Conservation (phyloP, 345 rosid genomes). For the Excoecaria agallocha region DNA sequence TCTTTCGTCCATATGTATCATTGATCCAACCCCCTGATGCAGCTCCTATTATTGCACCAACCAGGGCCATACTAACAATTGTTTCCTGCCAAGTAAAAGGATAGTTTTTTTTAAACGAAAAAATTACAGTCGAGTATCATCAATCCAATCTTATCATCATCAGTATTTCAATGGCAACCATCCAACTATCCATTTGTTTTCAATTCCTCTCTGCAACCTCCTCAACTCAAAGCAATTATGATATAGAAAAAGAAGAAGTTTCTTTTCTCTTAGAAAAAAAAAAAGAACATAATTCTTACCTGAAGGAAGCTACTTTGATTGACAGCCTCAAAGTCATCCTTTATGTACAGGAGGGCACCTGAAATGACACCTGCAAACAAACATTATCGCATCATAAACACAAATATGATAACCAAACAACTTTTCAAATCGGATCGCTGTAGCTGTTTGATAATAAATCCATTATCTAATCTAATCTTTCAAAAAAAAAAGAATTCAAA, state of each 20-base stretch:
- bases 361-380: slow-evolving; percentile 78
- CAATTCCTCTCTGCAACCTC: background rate
- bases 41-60: slow-evolving; percentile 95
- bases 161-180: too few relatives aligned
- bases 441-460: background rate
- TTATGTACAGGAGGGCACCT: slow-evolving; percentile 91
- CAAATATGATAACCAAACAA: background rate
- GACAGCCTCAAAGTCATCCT: slow-evolving; percentile 84
- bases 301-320: slow-evolving; percentile 79
- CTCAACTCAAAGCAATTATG: background rate
- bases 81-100: slow-evolving; percentile 75
- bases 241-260: background rate
- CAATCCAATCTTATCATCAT: too few relatives aligned
- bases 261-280: background rate
- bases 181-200: too few relatives aligned
- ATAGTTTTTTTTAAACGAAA: background rate
- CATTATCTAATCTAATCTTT: background rate
- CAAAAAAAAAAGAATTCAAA: background rate
- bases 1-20: slow-evolving; percentile 87
- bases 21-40: slow-evolving; percentile 95
- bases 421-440: background rate
- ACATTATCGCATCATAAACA: slow-evolving; percentile 4
- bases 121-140: too few relatives aligned
- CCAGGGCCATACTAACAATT: slow-evolving; percentile 96
- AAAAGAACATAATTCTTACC: slow-evolving; percentile 34